A percentile compares a stretch with the other conserved stretches of the same genome.
Evolutionary conservation across 805 yeast species (phyloP).

Genomic region (Sugiyamaella qingdaonensis): DNA sequence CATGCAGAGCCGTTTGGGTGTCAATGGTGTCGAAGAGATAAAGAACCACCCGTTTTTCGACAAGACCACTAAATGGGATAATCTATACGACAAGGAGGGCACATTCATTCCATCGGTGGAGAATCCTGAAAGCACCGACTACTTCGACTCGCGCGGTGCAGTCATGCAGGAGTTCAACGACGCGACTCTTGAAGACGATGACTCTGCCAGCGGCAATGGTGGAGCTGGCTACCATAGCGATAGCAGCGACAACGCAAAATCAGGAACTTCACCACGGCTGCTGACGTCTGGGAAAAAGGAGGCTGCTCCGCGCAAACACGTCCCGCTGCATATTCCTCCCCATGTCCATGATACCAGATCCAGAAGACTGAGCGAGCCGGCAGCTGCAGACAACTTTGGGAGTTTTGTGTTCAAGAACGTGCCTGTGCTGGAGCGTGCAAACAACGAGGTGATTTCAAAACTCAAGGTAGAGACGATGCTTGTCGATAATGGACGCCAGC

Average conservation of each 20-base stretch:
- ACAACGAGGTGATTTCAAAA: slow-evolving; percentile 85
- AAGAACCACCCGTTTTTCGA: slow-evolving; percentile 73
- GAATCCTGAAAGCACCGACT: slow-evolving; percentile 83
- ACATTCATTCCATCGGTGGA: slow-evolving; percentile 77
- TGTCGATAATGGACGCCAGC: slow-evolving; percentile 41
- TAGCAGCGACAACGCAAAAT: slow-evolving; percentile 27
- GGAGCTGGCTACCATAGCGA: slow-evolving; percentile 27
- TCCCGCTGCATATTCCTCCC: slow-evolving; percentile 50
- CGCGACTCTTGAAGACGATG: slow-evolving; percentile 31
- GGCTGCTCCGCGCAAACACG: slow-evolving; percentile 1
- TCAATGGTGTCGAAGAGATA: slow-evolving; percentile 71
- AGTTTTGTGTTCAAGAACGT: slow-evolving; percentile 86
- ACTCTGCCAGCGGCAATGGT: slow-evolving; percentile 1
- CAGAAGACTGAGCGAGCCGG: slow-evolving; percentile 59
- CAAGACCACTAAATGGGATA: slow-evolving; percentile 63
- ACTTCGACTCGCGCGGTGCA: slow-evolving; percentile 90
- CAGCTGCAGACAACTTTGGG: slow-evolving; percentile 63
- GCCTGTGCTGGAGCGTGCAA: slow-evolving; percentile 87
- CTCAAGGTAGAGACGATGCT: slow-evolving; percentile 72
- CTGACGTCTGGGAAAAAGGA: neutral
- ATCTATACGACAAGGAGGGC: slow-evolving; percentile 63
- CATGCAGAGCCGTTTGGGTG: slow-evolving; percentile 67
- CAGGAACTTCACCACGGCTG: neutral
- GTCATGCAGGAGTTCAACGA: slow-evolving; percentile 57
- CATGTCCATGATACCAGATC: slow-evolving; percentile 66